Conservation (phyloP, 2,329 filamentous ascomycete species). For the Cladosporium phlei region DNA sequence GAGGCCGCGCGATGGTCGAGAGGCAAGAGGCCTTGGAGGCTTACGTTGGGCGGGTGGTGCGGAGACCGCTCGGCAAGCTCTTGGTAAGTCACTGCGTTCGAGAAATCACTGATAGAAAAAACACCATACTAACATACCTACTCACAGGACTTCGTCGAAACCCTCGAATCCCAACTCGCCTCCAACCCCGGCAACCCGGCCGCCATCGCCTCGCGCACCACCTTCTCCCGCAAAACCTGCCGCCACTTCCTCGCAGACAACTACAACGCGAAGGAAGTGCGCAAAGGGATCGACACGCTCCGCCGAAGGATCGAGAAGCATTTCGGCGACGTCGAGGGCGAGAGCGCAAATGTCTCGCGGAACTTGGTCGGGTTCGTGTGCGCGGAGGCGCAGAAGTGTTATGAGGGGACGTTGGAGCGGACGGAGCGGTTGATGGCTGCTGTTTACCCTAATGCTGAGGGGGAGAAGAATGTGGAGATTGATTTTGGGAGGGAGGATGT, state of each 20-base stretch:
- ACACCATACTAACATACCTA: not conserved
- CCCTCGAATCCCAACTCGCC: constrained; percentile 68
- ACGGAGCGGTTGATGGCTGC: constrained; percentile 37
- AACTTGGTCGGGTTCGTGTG: constrained; percentile 56
- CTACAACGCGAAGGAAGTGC: constrained; percentile 71
- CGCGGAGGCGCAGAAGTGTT: constrained; percentile 55
- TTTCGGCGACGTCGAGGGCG: constrained; percentile 83
- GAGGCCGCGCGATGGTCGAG: constrained; percentile 69
- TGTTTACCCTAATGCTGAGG: constrained; percentile 37
- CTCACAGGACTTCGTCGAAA: constrained; percentile 73
- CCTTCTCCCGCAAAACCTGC: constrained; percentile 75
- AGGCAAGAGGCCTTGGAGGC: constrained; percentile 80
- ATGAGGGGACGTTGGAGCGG: constrained; percentile 51
- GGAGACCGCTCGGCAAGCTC: constrained; percentile 81
- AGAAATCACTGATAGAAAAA: not conserved
- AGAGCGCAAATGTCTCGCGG: constrained; percentile 50
- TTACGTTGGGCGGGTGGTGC: constrained; percentile 83
- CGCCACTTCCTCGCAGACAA: constrained; percentile 79
- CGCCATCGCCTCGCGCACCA: constrained; percentile 72
- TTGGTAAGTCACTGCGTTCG: constrained; percentile 44
- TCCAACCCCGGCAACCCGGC: constrained; percentile 35
- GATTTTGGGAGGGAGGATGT: constrained; percentile 34
- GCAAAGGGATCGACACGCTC: constrained; percentile 82
- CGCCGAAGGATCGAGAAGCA: constrained; percentile 95
- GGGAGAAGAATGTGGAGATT: constrained; percentile 41